phyloP scores from a whole-genome alignment of 139 green algal species.

The Tetradesmus lagerheimii region DNA sequence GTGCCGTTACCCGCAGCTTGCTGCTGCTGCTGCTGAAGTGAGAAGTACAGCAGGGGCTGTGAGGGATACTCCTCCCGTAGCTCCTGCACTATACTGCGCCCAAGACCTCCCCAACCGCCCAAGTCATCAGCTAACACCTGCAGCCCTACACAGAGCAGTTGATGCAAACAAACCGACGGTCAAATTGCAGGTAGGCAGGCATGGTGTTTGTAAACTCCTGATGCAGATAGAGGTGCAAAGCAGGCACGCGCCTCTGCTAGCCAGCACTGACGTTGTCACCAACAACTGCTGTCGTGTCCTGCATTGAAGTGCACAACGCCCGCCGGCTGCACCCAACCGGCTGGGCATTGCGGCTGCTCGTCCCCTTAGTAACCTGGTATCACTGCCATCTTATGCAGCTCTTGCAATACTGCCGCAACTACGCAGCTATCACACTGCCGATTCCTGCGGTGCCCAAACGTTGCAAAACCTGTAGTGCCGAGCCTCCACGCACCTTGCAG shows the following conservation, averaged over 20 bases:
- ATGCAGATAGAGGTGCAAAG: background rate
- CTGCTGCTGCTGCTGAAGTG: conserved; percentile 26
- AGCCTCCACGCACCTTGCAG: conserved; percentile 58
- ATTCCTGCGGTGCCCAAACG: no score
- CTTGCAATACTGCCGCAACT: no score
- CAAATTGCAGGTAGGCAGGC: background rate
- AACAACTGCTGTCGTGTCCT: no score
- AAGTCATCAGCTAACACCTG: conserved; percentile 77
- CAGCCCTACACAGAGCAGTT: conserved; percentile 60
- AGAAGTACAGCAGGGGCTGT: conserved; percentile 42
- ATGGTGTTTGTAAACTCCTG: background rate
- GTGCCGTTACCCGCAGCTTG: background rate
- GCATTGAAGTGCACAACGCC: no score
- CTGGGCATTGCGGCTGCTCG: no score
- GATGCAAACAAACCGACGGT: background rate
- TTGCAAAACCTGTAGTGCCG: background rate
- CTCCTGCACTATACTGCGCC: conserved; percentile 56
- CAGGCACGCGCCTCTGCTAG: background rate
- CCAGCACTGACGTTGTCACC: no score
- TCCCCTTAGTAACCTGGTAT: no score
- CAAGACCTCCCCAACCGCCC: conserved; percentile 65
- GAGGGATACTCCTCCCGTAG: conserved; percentile 35
- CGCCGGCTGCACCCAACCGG: no score
- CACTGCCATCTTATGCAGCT: no score
- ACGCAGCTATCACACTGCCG: no score